These are phyloP conservation scores for Solanum gandarillasii DNA, from an alignment of 257 asterid genomes.

Conservation along the genomic window DNA sequence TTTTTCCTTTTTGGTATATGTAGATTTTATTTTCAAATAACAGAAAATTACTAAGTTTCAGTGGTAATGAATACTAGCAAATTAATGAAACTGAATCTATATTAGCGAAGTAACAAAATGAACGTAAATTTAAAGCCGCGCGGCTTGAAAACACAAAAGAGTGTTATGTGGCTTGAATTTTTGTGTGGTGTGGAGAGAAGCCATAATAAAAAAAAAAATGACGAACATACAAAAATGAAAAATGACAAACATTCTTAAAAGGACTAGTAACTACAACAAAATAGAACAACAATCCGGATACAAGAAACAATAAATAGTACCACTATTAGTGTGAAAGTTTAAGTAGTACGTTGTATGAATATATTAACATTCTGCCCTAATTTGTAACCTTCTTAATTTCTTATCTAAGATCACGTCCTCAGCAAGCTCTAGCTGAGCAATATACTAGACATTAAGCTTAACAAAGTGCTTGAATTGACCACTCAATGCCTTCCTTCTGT, in stretches of 20 bases:
- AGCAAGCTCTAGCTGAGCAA: not conserved
- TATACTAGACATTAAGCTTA: not conserved
- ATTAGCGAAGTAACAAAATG: not conserved
- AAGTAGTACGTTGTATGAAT: too few species aligned
- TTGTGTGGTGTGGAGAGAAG: too few species aligned
- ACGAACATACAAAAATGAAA: too few species aligned
- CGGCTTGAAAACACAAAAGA: not conserved
- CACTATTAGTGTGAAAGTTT: not conserved
- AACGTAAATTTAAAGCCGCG: not conserved
- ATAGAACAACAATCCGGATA: too few species aligned
- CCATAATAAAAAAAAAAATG: too few species aligned
- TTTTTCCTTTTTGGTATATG: not conserved
- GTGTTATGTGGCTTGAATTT: not conserved
- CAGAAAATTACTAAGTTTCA: not conserved
- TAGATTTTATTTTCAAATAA: not conserved
- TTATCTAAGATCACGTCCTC: not conserved
- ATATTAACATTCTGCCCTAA: too few species aligned
- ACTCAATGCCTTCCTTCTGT: too few species aligned
- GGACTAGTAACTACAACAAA: not conserved
- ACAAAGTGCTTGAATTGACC: too few species aligned
- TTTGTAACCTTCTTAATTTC: not conserved
- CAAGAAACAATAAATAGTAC: too few species aligned
- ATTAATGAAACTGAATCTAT: not conserved
- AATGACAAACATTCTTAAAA: not conserved
- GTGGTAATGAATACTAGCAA: not conserved